Evolutionary conservation across 2,329 filamentous ascomycete genomes (phyloP).

Genomic region (Akanthomyces muscarius): DNA sequence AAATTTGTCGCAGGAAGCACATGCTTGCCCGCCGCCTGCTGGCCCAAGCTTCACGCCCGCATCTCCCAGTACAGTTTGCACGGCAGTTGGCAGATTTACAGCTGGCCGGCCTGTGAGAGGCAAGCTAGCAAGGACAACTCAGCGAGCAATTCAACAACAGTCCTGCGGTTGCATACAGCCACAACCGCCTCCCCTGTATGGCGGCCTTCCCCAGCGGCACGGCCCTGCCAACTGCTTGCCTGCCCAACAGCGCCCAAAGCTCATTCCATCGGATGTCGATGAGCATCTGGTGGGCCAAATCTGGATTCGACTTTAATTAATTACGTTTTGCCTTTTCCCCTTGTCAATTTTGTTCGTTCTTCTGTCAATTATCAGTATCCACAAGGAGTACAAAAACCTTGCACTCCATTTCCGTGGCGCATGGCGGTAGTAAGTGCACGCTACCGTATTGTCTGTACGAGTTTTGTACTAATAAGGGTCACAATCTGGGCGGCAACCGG

Average conservation of each 20-base stretch:
- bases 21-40: neutral
- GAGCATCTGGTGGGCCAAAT: constrained; percentile 3
- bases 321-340: neutral
- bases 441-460: neutral
- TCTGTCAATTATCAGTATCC: neutral
- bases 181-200: neutral
- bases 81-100: neutral
- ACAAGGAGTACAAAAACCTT: neutral
- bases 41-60: neutral
- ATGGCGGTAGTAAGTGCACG: neutral
- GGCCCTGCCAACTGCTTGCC: neutral
- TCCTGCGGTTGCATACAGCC: neutral
- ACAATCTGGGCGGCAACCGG: neutral
- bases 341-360: neutral
- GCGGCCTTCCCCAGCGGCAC: constrained; percentile 2
- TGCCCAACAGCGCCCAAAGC: neutral
- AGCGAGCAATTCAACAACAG: neutral
- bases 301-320: constrained; percentile 1
- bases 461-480: neutral
- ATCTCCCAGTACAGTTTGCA: neutral
- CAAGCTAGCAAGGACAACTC: neutral
- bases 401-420: neutral
- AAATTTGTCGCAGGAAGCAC: neutral
- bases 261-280: constrained; percentile 5
- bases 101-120: neutral